Evolutionary conservation across 495 filamentous ascomycete species (phyloP).

Genomic region (Hypoxylon rickii): DNA sequence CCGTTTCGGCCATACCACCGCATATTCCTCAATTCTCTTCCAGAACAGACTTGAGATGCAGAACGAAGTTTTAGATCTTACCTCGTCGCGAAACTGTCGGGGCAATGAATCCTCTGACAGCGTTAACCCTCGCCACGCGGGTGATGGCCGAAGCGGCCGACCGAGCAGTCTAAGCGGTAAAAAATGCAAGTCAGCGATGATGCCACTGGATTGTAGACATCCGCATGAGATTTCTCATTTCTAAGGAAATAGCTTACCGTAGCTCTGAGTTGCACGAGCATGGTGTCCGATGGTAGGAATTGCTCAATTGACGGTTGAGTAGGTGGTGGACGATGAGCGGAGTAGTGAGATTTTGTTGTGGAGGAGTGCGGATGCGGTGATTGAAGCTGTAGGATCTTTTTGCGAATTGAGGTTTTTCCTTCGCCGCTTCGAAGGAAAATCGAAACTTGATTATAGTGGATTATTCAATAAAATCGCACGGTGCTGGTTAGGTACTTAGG

Average conservation of each 20-base stretch:
- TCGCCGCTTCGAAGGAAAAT: not conserved
- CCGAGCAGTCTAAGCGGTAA: constrained; percentile 64
- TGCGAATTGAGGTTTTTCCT: not conserved
- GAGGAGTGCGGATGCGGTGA: constrained; percentile 3
- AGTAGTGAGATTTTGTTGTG: constrained; percentile 6
- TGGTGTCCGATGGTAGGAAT: constrained; percentile 31
- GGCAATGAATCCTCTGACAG: constrained; percentile 78
- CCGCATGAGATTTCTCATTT: not conserved
- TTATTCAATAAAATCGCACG: no score
- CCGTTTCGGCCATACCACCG: no score
- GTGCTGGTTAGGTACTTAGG: no score
- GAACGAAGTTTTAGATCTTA: constrained; percentile 50
- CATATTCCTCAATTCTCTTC: not conserved
- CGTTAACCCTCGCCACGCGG: constrained; percentile 75
- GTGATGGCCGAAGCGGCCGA: constrained; percentile 66
- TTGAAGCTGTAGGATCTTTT: constrained; percentile 1
- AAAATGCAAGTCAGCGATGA: constrained; percentile 28
- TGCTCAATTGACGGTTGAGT: constrained; percentile 33
- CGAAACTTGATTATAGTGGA: not conserved
- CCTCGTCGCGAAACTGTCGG: constrained; percentile 76
- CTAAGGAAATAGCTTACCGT: constrained; percentile 24
- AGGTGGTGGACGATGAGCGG: constrained; percentile 9
- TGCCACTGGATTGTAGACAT: not conserved
- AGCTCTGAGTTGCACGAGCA: constrained; percentile 37
- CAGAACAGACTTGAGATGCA: not conserved